These are phyloP conservation scores for Monascus purpureus DNA, from an alignment of 495 filamentous ascomycete species.

Conservation along the genomic window DNA sequence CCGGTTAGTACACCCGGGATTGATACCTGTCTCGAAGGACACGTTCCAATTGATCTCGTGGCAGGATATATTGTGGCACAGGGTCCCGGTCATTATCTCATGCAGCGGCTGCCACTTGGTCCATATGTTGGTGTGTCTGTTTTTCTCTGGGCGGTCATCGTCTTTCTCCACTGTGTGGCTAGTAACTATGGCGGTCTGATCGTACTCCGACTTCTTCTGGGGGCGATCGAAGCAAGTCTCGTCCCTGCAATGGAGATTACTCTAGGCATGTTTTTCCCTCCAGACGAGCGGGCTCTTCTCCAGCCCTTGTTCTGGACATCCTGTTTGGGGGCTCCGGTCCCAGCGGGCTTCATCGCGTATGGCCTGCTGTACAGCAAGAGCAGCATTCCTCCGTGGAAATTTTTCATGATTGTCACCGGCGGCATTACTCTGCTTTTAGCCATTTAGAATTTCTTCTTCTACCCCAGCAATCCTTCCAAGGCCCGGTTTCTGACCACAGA, in stretches of 20 bases:
- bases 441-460: conserved; percentile 6
- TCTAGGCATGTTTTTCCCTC: conserved; percentile 15
- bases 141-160: conserved; percentile 9
- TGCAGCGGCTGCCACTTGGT: conserved; percentile 13
- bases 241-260: conserved; percentile 15
- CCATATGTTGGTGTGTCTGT: conserved; percentile 8
- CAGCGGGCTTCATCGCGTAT: conserved; percentile 13
- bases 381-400: conserved; percentile 12
- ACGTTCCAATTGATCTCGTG: neutral
- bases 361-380: conserved; percentile 9
- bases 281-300: conserved; percentile 8
- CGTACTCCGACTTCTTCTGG: conserved; percentile 11
- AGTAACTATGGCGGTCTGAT: conserved; percentile 9
- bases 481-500: conserved; percentile 7
- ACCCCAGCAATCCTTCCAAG: conserved; percentile 8
- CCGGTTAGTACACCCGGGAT: conserved; percentile 5
- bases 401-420: conserved; percentile 15
- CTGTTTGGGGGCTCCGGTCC: conserved; percentile 7
- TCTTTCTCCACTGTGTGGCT: conserved; percentile 11
- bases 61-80: conserved; percentile 9
- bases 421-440: conserved; percentile 9
- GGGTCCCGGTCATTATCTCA: conserved; percentile 11
- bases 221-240: conserved; percentile 8
- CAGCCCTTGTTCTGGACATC: conserved; percentile 14
- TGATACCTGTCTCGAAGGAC: neutral